Evolutionary conservation across 345 rosid genomes (phyloP), one percentile per base, ranked within the genome.

Genomic region (Citrus trifoliata): DNA sequence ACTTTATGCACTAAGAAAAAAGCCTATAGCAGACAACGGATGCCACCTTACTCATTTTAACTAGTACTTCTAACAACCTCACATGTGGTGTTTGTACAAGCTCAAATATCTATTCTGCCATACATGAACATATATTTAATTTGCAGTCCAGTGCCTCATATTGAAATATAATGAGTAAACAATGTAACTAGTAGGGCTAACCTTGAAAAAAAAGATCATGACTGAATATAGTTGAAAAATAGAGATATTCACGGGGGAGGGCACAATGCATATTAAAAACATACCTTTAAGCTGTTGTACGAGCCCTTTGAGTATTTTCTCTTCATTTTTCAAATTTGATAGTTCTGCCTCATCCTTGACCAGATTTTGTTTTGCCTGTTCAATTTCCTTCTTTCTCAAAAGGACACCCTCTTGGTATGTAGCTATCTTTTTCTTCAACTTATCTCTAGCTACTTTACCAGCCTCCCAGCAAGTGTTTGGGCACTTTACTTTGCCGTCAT

Each of bases 391-490:
- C 58, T 84, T 87, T 75, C 93, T 82, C 30, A 93, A 75, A 14
- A 83, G 67, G 77, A 88, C 82, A 61, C 98, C 99, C 70, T 93
- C 88, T 51, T 75, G 83, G 83, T 90, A 92, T 3, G 87, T 89
- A 70, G 89, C 87, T 56, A 93, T 94, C 62, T 87, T 92, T 66
- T 89, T 93, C 85, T 80, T 85, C 87, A 97, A 83, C 76, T 82
- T 93, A 67, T 90, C 89, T 71, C 90, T 78, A 82, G 98, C 98
- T 62, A 88, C 93, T 88, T 92, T 90, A 38, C 99, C 98, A 78
- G 95, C 93, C 82, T 97, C 95, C 98, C 93, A 92, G 85, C 99
- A 94, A 46, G 96, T 88, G 82, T 94, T 92, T 62, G 79, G 77
- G 81, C 99, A 97, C 76, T 87, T 86, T 64, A 89, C 87, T 83